A percentile compares a stretch with the other conserved stretches of the same genome.
phyloP scores from a whole-genome alignment of 176 grass and related monocot genomes.

The Phoenix roebelenii region DNA sequence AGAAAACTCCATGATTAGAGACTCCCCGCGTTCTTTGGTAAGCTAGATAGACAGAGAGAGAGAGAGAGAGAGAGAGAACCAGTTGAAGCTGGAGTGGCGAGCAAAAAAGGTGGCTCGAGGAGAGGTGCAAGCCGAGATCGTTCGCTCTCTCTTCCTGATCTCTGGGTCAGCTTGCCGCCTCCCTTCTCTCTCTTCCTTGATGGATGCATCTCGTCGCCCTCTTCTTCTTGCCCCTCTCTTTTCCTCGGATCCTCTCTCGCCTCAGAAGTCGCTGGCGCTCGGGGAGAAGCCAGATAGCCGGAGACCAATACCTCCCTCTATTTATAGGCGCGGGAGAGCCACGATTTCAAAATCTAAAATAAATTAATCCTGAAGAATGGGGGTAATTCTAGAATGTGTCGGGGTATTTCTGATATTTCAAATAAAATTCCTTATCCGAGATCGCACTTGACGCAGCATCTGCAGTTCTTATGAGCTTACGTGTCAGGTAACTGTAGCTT shows the following conservation, averaged over 20 bases:
- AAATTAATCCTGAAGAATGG: not conserved
- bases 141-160: conserved; percentile 18
- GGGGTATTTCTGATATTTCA: too few relatives aligned
- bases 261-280: not conserved
- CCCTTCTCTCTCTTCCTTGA: conserved; percentile 33
- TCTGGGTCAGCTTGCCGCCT: conserved; percentile 19
- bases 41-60: too few relatives aligned
- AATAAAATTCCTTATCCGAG: too few relatives aligned
- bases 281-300: not conserved
- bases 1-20: too few relatives aligned
- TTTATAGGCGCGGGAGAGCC: conserved; percentile 1
- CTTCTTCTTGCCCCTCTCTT: conserved; percentile 1
- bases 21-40: too few relatives aligned
- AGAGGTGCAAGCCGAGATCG: conserved; percentile 28
- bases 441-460: too few relatives aligned
- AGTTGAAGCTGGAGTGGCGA: conserved; percentile 43
- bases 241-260: conserved; percentile 10
- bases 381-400: too few relatives aligned
- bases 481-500: too few relatives aligned
- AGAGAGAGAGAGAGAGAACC: conserved; percentile 24
- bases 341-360: conserved; percentile 2
- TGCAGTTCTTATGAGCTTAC: too few relatives aligned
- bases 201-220: conserved; percentile 17
- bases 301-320: not conserved
- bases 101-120: conserved; percentile 31